Evolutionary conservation across 371 early-diverging fungal species (phyloP), one percentile per base, ranked within the genome.

Genomic region (Nosema muscidifuracis): DNA sequence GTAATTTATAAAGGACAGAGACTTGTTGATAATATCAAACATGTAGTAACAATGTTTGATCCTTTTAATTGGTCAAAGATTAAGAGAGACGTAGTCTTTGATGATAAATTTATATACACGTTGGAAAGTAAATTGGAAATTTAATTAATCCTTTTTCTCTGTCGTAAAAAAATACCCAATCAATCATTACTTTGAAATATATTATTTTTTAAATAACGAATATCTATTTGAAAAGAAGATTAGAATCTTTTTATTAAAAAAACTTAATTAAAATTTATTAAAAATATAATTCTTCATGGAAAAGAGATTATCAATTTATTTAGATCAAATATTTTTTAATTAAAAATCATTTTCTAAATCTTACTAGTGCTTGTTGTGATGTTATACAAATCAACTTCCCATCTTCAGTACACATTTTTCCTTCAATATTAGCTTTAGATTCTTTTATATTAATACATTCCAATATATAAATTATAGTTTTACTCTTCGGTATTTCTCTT

Each of bases 31-130:
- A 69, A 75, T 63, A 62, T 40, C 9, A 73, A 63, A 31, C 51
- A 66, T 42, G 60, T 6, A 12, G 55, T 80, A 20, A 38, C 61
- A 3, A 73, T 80, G 34, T 80, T 80, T 68, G 70, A 80, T 63
- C 80, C 73, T 22, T 71, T 63, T 43, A 66, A 62, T 40, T 80
- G 80, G 80, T 42, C 63, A 15, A 80, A 76, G 55, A 60, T 67
- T 18, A 63, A 50, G 1, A 62, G 30, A 60, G 77, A 80, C 10
- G 60, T 74, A 26, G 31, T 69, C 10, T 77, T 64, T 67, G 77
- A 77, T 56, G 60, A 71, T 10, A 66, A 67, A 44, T 80, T 80
- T 67, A 34, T 80, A 36, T 16, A 34, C 26, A 57, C 71, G 1
- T 24, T 80, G 13, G 68, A 71, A 44, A 69, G n/a, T 10, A 34